phyloP scores from a whole-genome alignment of 768 basidiomycete genomes.

The Boletus bicolor region DNA sequence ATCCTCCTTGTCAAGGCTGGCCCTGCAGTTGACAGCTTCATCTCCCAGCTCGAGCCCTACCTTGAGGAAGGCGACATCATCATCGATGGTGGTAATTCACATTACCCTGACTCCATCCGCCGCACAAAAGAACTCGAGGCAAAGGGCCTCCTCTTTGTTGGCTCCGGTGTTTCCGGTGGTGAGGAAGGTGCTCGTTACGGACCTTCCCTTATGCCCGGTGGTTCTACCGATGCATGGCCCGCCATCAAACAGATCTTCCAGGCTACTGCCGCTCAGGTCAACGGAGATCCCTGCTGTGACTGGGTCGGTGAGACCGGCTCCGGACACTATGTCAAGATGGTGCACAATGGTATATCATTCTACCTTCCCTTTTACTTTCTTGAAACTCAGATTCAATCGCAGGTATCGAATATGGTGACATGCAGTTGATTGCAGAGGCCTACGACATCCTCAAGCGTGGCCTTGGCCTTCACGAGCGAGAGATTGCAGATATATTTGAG shows the following conservation, averaged over 20 bases:
- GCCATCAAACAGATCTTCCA: slow-evolving; percentile 99
- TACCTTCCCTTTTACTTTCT: neutral
- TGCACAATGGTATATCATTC: slow-evolving; percentile 75
- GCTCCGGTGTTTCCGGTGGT: slow-evolving; percentile 98
- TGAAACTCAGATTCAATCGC: slow-evolving; percentile 7
- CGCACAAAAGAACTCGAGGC: slow-evolving; percentile 88
- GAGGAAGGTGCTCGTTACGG: slow-evolving; percentile 98
- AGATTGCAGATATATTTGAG: slow-evolving; percentile 92
- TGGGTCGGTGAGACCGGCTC: slow-evolving; percentile 97
- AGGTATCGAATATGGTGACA: slow-evolving; percentile 99
- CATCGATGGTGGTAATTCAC: slow-evolving; percentile 99
- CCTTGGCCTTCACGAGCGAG: slow-evolving; percentile 77
- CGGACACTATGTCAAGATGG: slow-evolving; percentile 99
- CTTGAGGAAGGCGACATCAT: slow-evolving; percentile 97
- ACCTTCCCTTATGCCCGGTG: slow-evolving; percentile 99
- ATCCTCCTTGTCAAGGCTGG: slow-evolving; percentile 99
- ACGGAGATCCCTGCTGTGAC: slow-evolving; percentile 97
- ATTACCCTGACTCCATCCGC: slow-evolving; percentile 97
- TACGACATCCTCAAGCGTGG: slow-evolving; percentile 99
- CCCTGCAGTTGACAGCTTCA: slow-evolving; percentile 93
- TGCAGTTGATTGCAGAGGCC: slow-evolving; percentile 98
- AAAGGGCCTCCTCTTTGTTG: slow-evolving; percentile 95
- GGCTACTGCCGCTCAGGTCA: slow-evolving; percentile 90
- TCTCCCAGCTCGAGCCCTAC: slow-evolving; percentile 80
- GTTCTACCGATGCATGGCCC: slow-evolving; percentile 91